A percentile compares a stretch with the other conserved stretches of the same genome.
Conservation (phyloP, 2,329 filamentous ascomycete species). For the Hypoxylon rubiginosum region DNA sequence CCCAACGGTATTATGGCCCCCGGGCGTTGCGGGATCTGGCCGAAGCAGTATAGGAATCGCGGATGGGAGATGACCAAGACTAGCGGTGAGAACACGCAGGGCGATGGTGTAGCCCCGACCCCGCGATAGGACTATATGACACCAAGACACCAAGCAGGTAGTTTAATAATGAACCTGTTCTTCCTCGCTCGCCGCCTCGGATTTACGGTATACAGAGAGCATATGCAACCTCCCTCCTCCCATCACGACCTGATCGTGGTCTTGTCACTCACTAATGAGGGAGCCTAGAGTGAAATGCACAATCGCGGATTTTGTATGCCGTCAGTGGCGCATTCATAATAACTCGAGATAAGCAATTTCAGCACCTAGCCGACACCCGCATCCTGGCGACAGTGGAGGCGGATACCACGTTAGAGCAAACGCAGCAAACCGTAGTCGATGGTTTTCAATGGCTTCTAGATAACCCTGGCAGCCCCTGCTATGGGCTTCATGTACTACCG, state of each 20-base stretch:
- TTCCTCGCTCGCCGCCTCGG: too few relatives aligned
- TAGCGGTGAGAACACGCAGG: slow-evolving; percentile 51
- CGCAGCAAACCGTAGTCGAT: background rate
- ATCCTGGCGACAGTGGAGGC: background rate
- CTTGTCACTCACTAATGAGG: too few relatives aligned
- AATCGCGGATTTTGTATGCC: background rate
- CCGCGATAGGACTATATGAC: background rate
- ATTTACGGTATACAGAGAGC: too few relatives aligned
- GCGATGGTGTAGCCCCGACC: slow-evolving; percentile 46
- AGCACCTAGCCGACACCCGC: background rate
- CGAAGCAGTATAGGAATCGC: slow-evolving; percentile 50
- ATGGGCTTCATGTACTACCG: too few relatives aligned
- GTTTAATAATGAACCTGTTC: too few relatives aligned
- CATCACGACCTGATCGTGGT: background rate
- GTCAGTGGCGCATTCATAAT: background rate
- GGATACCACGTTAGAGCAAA: background rate
- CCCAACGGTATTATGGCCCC: slow-evolving; percentile 54
- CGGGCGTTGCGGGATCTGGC: slow-evolving; percentile 53
- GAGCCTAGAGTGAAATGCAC: too few relatives aligned
- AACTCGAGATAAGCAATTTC: slow-evolving; percentile 18
- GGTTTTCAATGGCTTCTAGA: background rate
- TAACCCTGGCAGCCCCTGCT: too few relatives aligned
- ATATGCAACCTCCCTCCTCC: too few relatives aligned
- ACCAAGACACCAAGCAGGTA: background rate
- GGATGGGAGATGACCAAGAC: slow-evolving; percentile 55